Conservation (phyloP, 176 grass and related monocot species). For the Oryza rufipogon region DNA sequence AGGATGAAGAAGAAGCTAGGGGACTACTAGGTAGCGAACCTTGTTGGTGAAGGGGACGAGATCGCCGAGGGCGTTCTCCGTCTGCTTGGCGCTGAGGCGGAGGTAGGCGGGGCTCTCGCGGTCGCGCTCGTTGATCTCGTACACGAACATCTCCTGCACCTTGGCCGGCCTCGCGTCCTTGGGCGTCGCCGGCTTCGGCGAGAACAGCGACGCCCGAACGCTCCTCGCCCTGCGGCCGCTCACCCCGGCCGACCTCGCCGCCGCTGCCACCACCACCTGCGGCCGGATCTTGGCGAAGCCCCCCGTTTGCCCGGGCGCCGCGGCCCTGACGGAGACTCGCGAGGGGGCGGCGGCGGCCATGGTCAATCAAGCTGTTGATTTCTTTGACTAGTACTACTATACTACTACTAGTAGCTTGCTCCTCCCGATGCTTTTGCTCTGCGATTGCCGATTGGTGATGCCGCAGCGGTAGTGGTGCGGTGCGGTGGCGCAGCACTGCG, state of each 20-base stretch:
- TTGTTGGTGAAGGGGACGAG: slow-evolving; percentile 93
- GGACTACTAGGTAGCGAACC: slow-evolving; percentile 3
- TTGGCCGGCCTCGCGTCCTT: slow-evolving; percentile 51
- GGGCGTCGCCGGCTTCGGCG: slow-evolving; percentile 46
- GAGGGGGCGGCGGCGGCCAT: slow-evolving; percentile 36
- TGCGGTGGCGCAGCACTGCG: background rate
- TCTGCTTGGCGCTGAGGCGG: slow-evolving; percentile 67
- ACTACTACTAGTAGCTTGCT: background rate
- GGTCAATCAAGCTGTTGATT: background rate
- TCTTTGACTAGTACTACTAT: background rate
- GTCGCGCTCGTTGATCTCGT: slow-evolving; percentile 89
- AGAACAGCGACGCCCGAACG: slow-evolving; percentile 54
- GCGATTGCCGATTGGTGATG: no score
- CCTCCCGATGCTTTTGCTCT: no score
- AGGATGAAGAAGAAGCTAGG: background rate
- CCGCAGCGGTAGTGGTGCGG: no score
- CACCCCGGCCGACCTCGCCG: background rate
- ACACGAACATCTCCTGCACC: slow-evolving; percentile 78
- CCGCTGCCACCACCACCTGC: no score
- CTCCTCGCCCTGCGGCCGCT: background rate
- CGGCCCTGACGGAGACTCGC: background rate
- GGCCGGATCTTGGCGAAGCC: background rate
- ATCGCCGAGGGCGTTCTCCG: slow-evolving; percentile 81
- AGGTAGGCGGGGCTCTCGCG: slow-evolving; percentile 77
- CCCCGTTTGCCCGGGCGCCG: background rate